Evolutionary conservation across 495 filamentous ascomycete genomes (phyloP), one percentile per base, ranked within the genome.

Genomic region (Penicillium maclennaniae): DNA sequence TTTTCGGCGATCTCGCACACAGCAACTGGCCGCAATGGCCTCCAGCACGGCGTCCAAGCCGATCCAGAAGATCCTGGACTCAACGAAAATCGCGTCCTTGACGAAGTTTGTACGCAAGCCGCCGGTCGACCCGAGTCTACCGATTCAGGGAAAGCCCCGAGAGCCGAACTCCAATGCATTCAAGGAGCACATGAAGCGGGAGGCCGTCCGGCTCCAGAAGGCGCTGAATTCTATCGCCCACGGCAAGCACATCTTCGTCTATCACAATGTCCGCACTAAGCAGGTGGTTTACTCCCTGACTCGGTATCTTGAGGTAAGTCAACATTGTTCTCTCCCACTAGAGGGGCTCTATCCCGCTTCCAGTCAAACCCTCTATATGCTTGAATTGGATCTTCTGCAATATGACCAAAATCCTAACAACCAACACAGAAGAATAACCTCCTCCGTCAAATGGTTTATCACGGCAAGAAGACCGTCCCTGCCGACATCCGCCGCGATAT

Each of bases 401-500:
- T 50, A 15, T 10, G 23, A 12, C 26, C 21, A 20, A 36, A 25
- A 16, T 47, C 37, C 37, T 39, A 46, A 47, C 43, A 20, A 49
- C 34, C 26, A 31, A 9, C 27, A 5, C 55, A 89, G 87, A 79
- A 87, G 72, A 82, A 81, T 69, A 79, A 74, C 52, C 73, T 83
- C 51, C 70, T 95, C 49, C 74, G 77, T 44, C 93, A 98, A 70
- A 72, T 96, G 54, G 76, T 89, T 58, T 96, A 83, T 78, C 85
- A 90, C 45, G 93, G 92, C 76, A 96, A 96, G 73, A 93, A 98
- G 63, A 86, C 88, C 55, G 78, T 87, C 31, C 91, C 91, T 5
- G 66, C 83, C 48, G 75, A 80, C 45, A 70, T 97, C 41, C 90
- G 93, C 54, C 91, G 90, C 73, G 93, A 98, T 68, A 82, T 92